Base-by-base conservation (phyloP, 768 basidiomycete species). In the Hygrophorus russula region DNA sequence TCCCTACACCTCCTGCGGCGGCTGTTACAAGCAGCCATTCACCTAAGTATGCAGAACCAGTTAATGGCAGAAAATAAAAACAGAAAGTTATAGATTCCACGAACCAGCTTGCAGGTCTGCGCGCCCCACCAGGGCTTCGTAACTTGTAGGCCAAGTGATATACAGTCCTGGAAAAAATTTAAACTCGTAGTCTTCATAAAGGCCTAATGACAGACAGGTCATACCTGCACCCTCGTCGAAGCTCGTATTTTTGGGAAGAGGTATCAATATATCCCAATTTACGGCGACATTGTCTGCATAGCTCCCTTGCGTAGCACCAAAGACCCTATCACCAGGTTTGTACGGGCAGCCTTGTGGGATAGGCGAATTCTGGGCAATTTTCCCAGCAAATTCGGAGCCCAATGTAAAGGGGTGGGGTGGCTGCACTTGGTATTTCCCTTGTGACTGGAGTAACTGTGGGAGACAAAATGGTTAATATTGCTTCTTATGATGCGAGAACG, bases 1-100 rank as follows among this genome's bases (percentile, higher is more conserved):
- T 79, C 0, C 93, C 93, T 4, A 98, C 92, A 10, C 92, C 94
- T 2, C 94, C 94, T 1, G 93, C 94, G n/a, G 88, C 87, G 5
- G 92, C 94, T 39, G 90, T 89, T 3, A 98, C 81, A 2, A 99
- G 76, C 2, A 96, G 76, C 76, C 83, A 91, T 64, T 97, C 94
- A 15, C 85, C 86, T 85, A 39, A 17, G 18, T 8, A 36, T 2
- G 5, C 39, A 24, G 12, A 33, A 7, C 4, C 3, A 9, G 32
- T 19, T 11, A 18, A n/a, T 14, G 20, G 19, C 19, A 15, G 3
- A 14, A 20, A 19, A n/a, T 12, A 4, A 32, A 4, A 41, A 27
- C 9, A 24, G 32, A 18, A 27, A 39, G 11, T 5, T 20, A 27
- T n/a, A 11, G 9, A 28, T 6, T 20, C 19, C 8, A 17, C 67